Percentiles rank a stretch among this genome's conserved stretches.
phyloP scores from a whole-genome alignment of 257 asterid species.

The Echium plantagineum region DNA sequence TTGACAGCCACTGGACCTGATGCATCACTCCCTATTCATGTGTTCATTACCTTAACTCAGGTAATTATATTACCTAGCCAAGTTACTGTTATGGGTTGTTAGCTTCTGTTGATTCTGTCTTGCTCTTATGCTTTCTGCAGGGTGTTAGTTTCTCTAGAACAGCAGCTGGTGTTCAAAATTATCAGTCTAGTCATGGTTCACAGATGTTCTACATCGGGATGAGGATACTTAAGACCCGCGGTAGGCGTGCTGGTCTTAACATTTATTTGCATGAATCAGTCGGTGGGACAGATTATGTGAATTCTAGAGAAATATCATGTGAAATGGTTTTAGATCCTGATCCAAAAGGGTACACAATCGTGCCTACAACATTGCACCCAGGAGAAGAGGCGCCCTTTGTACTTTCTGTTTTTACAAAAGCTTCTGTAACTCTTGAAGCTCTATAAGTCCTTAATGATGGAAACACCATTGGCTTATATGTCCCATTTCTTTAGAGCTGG shows the following conservation, averaged over 20 bases:
- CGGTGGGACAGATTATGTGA: constrained; percentile 96
- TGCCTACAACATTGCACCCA: constrained; percentile 95
- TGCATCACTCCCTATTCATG: constrained; percentile 88
- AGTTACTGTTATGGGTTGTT: neutral
- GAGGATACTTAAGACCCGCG: constrained; percentile 96
- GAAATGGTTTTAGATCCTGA: constrained; percentile 99
- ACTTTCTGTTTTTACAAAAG: constrained; percentile 89
- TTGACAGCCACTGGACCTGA: constrained; percentile 81
- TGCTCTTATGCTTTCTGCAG: constrained; percentile 23
- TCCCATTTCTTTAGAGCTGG: constrained; percentile 1
- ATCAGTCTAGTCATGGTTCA: constrained; percentile 89
- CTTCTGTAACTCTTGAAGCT: constrained; percentile 76
- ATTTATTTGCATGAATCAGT: constrained; percentile 95
- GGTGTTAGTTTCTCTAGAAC: constrained; percentile 99
- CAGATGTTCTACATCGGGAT: constrained; percentile 97
- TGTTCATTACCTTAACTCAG: constrained; percentile 94
- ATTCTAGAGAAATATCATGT: constrained; percentile 95
- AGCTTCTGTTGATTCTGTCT: constrained; percentile 2
- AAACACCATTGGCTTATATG: neutral
- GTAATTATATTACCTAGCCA: constrained; percentile 15
- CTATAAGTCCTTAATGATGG: constrained; percentile 26
- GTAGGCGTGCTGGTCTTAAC: constrained; percentile 91
- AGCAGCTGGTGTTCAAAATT: constrained; percentile 87
- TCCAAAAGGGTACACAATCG: constrained; percentile 97
- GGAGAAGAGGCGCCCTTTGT: constrained; percentile 99